Conservation (phyloP, 2,329 filamentous ascomycete species). For the Fusarium sp. region DNA sequence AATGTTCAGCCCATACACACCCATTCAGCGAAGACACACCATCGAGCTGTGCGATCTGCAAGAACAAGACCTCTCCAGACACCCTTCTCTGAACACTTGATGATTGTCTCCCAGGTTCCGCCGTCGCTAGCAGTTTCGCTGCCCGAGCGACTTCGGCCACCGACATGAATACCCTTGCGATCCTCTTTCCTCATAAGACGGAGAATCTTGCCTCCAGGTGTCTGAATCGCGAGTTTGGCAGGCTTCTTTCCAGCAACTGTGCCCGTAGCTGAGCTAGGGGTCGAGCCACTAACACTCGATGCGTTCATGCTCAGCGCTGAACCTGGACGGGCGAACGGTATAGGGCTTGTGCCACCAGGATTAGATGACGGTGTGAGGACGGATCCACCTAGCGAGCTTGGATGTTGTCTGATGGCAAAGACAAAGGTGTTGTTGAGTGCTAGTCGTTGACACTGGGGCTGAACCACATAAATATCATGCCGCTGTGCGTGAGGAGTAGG, state of each 20-base stretch:
- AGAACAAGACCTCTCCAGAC: slow-evolving; percentile 85
- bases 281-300: slow-evolving; percentile 69
- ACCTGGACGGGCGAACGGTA: slow-evolving; percentile 71
- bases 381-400: slow-evolving; percentile 66
- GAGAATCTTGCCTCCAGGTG: slow-evolving; percentile 93
- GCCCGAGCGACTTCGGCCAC: slow-evolving; percentile 56
- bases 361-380: slow-evolving; percentile 62
- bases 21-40: slow-evolving; percentile 96
- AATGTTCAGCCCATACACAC: slow-evolving; percentile 63
- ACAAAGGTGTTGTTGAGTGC: slow-evolving; percentile 98
- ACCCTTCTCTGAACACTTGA: slow-evolving; percentile 87
- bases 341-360: slow-evolving; percentile 65
- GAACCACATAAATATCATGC: slow-evolving; percentile 96
- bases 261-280: slow-evolving; percentile 66
- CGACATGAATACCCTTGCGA: slow-evolving; percentile 66
- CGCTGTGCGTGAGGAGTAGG: slow-evolving; percentile 98
- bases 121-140: slow-evolving; percentile 75
- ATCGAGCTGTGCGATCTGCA: slow-evolving; percentile 84
- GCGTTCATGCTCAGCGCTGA: slow-evolving; percentile 76
- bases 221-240: slow-evolving; percentile 95
- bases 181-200: slow-evolving; percentile 86
- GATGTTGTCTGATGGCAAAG: slow-evolving; percentile 94
- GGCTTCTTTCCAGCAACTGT: slow-evolving; percentile 79
- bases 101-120: slow-evolving; percentile 88
- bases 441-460: slow-evolving; percentile 90